Percentiles rank a stretch among this genome's conserved stretches.
Conservation (phyloP, 1,284 basidiomycete species). For the Phellopilus nigrolimitatus region DNA sequence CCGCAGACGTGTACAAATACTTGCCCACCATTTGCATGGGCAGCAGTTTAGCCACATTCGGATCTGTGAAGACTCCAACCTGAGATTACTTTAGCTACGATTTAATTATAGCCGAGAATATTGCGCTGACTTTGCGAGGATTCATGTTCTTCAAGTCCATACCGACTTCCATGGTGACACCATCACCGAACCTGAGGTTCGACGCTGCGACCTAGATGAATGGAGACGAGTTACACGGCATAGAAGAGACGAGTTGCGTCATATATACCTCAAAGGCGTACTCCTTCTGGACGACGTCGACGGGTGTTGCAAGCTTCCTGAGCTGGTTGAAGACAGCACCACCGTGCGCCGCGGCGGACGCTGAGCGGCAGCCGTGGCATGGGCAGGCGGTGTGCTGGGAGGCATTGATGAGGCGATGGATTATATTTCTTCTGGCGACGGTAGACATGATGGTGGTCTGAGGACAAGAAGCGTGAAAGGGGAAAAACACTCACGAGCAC, state of each 20-base stretch:
- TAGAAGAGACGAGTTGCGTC: constrained; percentile 19
- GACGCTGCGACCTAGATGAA: constrained; percentile 76
- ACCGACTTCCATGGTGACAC: constrained; percentile 87
- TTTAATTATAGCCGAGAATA: constrained; percentile 10
- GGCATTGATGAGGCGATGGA: constrained; percentile 27
- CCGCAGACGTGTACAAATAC: constrained; percentile 1
- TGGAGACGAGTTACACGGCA: background rate
- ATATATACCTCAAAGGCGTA: constrained; percentile 86
- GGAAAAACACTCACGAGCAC: background rate
- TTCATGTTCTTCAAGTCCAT: constrained; percentile 93
- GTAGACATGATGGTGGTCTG: constrained; percentile 11
- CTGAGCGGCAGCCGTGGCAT: constrained; percentile 61
- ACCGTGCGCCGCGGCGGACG: constrained; percentile 36
- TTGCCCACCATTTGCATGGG: constrained; percentile 71
- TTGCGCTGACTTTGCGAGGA: constrained; percentile 59
- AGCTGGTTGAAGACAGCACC: constrained; percentile 56
- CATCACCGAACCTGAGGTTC: constrained; percentile 85
- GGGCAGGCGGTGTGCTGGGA: constrained; percentile 72
- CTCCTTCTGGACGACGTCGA: constrained; percentile 76
- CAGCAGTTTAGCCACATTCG: constrained; percentile 74
- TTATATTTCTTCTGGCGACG: constrained; percentile 12
- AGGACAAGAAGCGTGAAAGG: background rate
- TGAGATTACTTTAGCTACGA: constrained; percentile 33
- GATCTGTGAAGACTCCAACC: constrained; percentile 94
- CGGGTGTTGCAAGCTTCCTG: constrained; percentile 80